Conservation (phyloP, 2,329 filamentous ascomycete species). For the Colletotrichum sp. region DNA sequence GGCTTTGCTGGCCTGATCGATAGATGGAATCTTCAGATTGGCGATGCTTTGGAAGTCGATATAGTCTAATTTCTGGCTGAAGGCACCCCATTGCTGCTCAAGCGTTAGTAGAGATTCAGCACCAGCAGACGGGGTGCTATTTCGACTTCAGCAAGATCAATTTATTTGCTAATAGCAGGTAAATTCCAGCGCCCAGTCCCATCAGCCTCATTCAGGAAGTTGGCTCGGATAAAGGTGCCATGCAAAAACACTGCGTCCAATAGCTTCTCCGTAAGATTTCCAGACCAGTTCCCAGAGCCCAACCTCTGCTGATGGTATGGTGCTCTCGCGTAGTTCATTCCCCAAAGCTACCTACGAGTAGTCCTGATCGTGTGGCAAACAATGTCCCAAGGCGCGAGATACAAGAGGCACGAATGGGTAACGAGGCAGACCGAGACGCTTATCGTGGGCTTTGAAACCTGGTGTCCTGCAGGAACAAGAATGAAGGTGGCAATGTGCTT, state of each 20-base stretch:
- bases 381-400: not conserved
- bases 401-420: not conserved
- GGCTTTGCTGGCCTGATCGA: not conserved
- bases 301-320: not conserved
- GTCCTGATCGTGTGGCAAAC: not conserved
- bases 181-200: not conserved
- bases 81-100: not conserved
- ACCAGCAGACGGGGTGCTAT: not conserved
- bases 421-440: not conserved
- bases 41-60: not conserved
- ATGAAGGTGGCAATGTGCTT: not conserved
- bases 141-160: not conserved
- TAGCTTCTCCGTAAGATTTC: not conserved
- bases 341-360: not conserved
- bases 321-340: not conserved
- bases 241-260: not conserved
- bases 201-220: not conserved
- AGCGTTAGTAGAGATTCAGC: not conserved
- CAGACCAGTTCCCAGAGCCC: not conserved
- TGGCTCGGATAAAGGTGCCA: not conserved
- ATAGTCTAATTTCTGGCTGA: not conserved
- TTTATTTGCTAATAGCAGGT: not conserved
- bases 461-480: not conserved
- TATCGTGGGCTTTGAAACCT: not conserved
- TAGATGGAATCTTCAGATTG: not conserved